Base-by-base conservation (phyloP, 2,329 filamentous ascomycete species). In the Rosellinia necatrix region DNA sequence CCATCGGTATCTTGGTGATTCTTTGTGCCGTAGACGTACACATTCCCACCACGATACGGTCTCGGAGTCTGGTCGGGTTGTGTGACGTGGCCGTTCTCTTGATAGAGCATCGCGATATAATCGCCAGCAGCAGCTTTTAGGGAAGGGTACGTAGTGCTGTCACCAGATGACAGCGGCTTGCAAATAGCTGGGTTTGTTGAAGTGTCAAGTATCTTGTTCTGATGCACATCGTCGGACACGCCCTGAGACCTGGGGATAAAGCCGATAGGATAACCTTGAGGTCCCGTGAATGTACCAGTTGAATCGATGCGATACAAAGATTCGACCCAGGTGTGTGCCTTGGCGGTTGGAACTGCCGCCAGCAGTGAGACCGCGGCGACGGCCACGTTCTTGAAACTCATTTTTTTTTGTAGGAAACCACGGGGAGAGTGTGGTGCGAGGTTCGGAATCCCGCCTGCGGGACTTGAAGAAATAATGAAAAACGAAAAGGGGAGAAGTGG, bases 251-350 rank as follows among this genome's bases (percentile, higher is more conserved):
- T 85, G 27, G 81, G 72, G 13, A 85, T 72, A 68, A 86, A 91
- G 42, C 86, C 87, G 61, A 92, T 87, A n/a, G 88, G 77, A 70
- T 87, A 96, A 27, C 93, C 93, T 21, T 83, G 77, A 6, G 80
- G 71, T 24, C 89, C 89, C 17, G 86, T 76, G 70, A 92, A 91
- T 29, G 84, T 84, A 51, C 92, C 92, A 66, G 91, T 89, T 24
- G 83, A 71, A 49, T 85, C 83, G 70, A 97, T 86, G 54, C 85
- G 84, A 59, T 79, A 83, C 46, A 93, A 78, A 66, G 87, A 79
- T 74, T 97, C 92, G 43, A 93, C 81, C 92, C 92, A 97, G 15
- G 86, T 88, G 74, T 97, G 93, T 30, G 84, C 87, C 22, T 63
- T 64, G 29, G 67, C 71, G 5, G 68, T 62, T 44, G 66, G 61